Base-by-base conservation (phyloP, 306 rosid genomes). In the Urtica urens region DNA sequence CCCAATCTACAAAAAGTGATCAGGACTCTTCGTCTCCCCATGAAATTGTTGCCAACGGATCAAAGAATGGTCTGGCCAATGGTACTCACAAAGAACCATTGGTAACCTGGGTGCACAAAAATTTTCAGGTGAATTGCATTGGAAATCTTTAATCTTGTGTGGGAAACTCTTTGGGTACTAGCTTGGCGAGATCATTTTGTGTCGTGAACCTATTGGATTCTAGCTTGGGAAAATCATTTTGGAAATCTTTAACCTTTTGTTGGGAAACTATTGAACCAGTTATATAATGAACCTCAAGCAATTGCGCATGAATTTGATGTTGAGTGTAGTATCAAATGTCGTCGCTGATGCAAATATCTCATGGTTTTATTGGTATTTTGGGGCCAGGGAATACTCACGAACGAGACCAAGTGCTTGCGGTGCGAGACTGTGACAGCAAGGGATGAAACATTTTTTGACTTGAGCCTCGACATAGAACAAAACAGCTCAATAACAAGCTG, bases 401-500 rank as follows among this genome's bases (percentile, higher is more conserved):
- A 92, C 24, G 99, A 92, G 79, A 92, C 99, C 11, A 85, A 86
- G 73, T 92, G 99, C 73, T 72, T 92, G 78, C 93, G 77, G 61
- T 92, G 99, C 46, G 99, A 92, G 78, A 92, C 99, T 4, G 93
- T 92, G 68, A 85, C 99, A 23, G 99, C 87, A 51, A 75, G 99
- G 66, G 99, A 92, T 54, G 99, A 92, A 72, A 92, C 93, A n/a
- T 92, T 79, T 72, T 63, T 86, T 1, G 99, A 92, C 75, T 68
- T 92, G 77, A 92, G 99, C 81, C 96, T 92, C 47, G 99, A 92
- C 66, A 92, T 92, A 63, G 99, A 92, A 58, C 99, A 85, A 63
- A 92, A 92, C 76, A 92, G 96, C 72, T 92, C 99, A 63, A 82
- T 92, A 67, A 92, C 99, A 48, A 82, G 96, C 80, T 92, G 99